A percentile compares a stretch with the other conserved stretches of the same genome.
These are phyloP conservation scores for Nicotiana attenuata DNA, from an alignment of 257 asterid species.

Conservation along the genomic window DNA sequence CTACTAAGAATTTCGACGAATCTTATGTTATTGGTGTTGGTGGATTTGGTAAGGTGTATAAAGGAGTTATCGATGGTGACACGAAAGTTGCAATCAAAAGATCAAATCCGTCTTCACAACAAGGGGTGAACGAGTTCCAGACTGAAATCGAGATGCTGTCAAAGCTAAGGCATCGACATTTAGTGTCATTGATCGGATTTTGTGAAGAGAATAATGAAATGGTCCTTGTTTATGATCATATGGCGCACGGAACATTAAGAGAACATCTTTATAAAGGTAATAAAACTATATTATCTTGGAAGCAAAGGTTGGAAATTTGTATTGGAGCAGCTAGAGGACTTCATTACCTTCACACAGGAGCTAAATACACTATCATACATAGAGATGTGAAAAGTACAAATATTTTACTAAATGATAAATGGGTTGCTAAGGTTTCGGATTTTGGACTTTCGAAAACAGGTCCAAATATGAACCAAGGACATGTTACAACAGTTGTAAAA, in stretches of 20 bases:
- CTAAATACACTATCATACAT: slow-evolving; percentile 84
- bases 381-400: slow-evolving; percentile 86
- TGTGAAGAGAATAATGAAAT: slow-evolving; percentile 85
- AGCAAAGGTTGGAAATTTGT: slow-evolving; percentile 67
- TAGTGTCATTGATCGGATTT: slow-evolving; percentile 79
- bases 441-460: slow-evolving; percentile 83
- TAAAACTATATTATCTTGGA: slow-evolving; percentile 58
- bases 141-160: slow-evolving; percentile 91
- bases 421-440: slow-evolving; percentile 93
- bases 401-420: slow-evolving; percentile 71
- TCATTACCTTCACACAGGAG: slow-evolving; percentile 83
- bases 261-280: slow-evolving; percentile 81
- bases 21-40: slow-evolving; percentile 92
- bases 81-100: slow-evolving; percentile 71
- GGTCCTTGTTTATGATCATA: slow-evolving; percentile 79
- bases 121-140: slow-evolving; percentile 78
- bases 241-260: slow-evolving; percentile 78
- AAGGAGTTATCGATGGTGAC: slow-evolving; percentile 59
- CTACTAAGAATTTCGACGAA: slow-evolving; percentile 77
- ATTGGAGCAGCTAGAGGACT: slow-evolving; percentile 87
- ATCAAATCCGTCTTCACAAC: slow-evolving; percentile 88
- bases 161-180: slow-evolving; percentile 63
- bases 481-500: slow-evolving; percentile 74
- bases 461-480: slow-evolving; percentile 80
- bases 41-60: slow-evolving; percentile 88